Evolutionary conservation across 1,139 yeast genomes (phyloP), one percentile per base, ranked within the genome.

Genomic region (Yamadazyma atmosphaerica): DNA sequence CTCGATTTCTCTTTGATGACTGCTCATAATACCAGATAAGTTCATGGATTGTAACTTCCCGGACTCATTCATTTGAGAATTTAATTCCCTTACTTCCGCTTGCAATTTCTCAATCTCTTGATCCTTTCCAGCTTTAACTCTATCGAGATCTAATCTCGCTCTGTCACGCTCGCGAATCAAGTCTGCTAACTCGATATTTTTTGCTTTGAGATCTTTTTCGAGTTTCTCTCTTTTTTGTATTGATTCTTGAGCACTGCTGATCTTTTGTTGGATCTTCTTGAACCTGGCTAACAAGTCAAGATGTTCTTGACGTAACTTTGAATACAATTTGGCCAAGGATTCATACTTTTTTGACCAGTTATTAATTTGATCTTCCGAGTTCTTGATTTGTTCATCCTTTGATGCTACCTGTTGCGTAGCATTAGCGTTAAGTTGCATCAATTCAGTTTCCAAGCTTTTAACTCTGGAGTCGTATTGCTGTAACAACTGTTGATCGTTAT

Each of bases 291-390:
- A 73, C 45, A 89, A 66, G 46, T 83, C 86, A 56, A 90, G 72
- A 60, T 90, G 97, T 60, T 90, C 97, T 62, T 87, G 95, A 54
- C 97, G 84, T 50, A 90, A 72, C 61, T 89, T 96, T 2, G 96
- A 84, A 58, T 90, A 90, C 45, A 90, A 71, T 55, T 88, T 87
- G 4, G 97, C 97, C 49, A 90, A 72, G 0, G 95, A 79, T 56
- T 89, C 96, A 60, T 90, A 90, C 63, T 90, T 90, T 42, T 78
- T 79, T 43, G 87, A 81, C 96, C 96, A 89, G 45, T 81, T 76
- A 27, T 65, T 69, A 33, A 86, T 75, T 61, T 88, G 96, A 38
- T 86, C 94, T 54, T 86, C 90, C 40, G 86, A 61, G 41, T 77
- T 74, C 33, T 67, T 72, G 38, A 86, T 68, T 54, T 83, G 83